Evolutionary conservation across 768 basidiomycete genomes (phyloP), one percentile per base, ranked within the genome.

Genomic region (Erythrobasidium yunnanense): DNA sequence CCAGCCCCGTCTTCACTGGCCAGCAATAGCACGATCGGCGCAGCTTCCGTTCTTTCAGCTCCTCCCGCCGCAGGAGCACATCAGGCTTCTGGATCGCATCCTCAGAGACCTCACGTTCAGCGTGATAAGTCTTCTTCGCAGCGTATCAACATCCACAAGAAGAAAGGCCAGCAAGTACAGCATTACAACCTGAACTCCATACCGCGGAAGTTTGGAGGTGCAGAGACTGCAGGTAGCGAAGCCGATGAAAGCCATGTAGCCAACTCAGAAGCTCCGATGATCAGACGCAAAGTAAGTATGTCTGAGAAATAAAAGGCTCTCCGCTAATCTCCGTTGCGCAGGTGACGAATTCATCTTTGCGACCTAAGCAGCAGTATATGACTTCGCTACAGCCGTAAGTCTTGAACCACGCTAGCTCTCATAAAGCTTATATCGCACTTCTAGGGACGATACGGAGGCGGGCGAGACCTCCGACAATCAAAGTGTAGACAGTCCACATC

Each of bases 221-320:
- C 42, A 23, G 60, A 63, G 22, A 63, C 60, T 5, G 60, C 60
- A 20, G 60, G 60, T 47, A 34, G 32, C 6, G 60, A 63, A 38
- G 60, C 60, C 29, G 60, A 63, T 51, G 60, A 63, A 63, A 50
- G 47, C 32, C 60, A 63, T 25, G 46, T 63, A 15, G 54, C 54
- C 22, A 63, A 63, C 23, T 63, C 60, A 4, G 60, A 63, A 34
- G 60, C 60, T 1, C 60, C 49, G 7, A 32, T 29, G 6, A 51
- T 63, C 15, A 49, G 60, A 17, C 6, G 60, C 49, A 63, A 51
- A 23, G 60, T 63, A 23, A 5, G 45, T n/a, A 32, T 23, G 23
- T 33, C n/a, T 32, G 7, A 6, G 30, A 38, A 22, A 45, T 17
- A 8, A 20, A 15, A n/a, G 30, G 13, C 6, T 42, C 20, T 7